These are phyloP conservation scores for Cenchrus americanus DNA, from an alignment of 176 grass and related monocot genomes.

Conservation along the genomic window DNA sequence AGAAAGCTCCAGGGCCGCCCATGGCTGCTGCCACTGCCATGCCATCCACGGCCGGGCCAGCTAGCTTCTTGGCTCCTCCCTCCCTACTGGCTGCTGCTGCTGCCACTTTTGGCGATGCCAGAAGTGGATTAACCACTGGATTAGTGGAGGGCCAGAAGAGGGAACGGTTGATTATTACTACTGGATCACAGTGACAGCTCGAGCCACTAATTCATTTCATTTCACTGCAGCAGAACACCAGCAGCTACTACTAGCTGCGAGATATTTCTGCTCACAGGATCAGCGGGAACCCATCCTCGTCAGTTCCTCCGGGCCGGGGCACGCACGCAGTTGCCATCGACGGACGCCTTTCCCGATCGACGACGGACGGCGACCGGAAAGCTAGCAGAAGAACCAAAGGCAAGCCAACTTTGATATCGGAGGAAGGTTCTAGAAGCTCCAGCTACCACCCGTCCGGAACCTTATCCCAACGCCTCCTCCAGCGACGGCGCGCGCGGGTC, in stretches of 20 bases:
- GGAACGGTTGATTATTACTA: no score
- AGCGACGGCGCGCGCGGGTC: background rate
- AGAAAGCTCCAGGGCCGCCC: no score
- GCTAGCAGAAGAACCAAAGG: no score
- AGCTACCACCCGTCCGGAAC: background rate
- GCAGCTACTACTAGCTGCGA: background rate
- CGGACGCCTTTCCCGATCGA: background rate
- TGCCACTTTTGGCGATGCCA: background rate
- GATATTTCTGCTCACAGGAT: background rate
- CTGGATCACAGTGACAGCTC: background rate
- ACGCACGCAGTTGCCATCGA: background rate
- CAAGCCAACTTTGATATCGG: no score
- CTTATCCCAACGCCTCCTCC: background rate
- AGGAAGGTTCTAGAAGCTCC: conserved; percentile 5
- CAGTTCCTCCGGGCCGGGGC: no score
- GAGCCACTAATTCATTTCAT: background rate
- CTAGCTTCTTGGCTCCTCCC: background rate
- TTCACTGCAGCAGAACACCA: background rate
- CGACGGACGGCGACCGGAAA: background rate
- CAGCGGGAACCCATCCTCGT: background rate
- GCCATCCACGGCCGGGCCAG: no score
- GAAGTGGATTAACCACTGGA: background rate
- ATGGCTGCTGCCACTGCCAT: no score
- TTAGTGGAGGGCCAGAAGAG: no score
- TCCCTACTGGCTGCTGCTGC: background rate